Base-by-base conservation (phyloP, 148 eudicot genomes). In the Beta vulgaris region DNA sequence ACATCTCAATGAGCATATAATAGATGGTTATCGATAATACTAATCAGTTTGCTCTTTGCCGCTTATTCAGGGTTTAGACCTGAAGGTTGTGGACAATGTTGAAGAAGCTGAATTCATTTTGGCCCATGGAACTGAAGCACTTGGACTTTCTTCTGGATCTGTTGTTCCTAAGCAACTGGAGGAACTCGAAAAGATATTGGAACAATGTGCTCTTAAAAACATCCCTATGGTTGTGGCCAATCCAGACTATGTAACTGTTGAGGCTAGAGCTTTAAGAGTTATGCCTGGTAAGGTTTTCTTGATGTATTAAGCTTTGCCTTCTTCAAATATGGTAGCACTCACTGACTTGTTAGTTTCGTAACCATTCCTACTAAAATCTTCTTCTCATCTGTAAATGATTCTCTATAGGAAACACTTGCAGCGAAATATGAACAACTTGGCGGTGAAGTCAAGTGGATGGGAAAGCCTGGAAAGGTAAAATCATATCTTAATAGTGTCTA, bases 401-500 rank as follows among this genome's bases (percentile, higher is more conserved):
- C 46, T 49, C 29, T 55, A 36, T 14, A 63, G 90, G 97, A 97
- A 77, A 91, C 97, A 51, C 80, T 91, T 74, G 98, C 91, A 72
- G 88, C 90, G 12, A 91, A 83, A 26, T 94, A 94, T 71, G 98
- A 94, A 79, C 79, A 94, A 75, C 92, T 94, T 69, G 93, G 97
- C 28, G 97, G 98, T 51, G 98, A 93, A 90, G 98, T 93, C 73
- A 93, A 90, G 80, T 93, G 97, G 95, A 91, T 93, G 98, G 98
- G 98, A 73, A 93, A 93, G 82, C 98, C 98, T 57, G 94, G 84
- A 65, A 80, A 93, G 98, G 92, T 93, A 78, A 79, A 55, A 21
- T 26, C 42, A 68, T n/a, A 70, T 32, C 59, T 40, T 46, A 40
- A 25, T 59, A 16, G 48, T 48, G 13, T 34, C 57, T 43, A 7